Evolutionary conservation across 305 asterid genomes (phyloP), one percentile per base, ranked within the genome.

Genomic region (Fraxinus sp.): DNA sequence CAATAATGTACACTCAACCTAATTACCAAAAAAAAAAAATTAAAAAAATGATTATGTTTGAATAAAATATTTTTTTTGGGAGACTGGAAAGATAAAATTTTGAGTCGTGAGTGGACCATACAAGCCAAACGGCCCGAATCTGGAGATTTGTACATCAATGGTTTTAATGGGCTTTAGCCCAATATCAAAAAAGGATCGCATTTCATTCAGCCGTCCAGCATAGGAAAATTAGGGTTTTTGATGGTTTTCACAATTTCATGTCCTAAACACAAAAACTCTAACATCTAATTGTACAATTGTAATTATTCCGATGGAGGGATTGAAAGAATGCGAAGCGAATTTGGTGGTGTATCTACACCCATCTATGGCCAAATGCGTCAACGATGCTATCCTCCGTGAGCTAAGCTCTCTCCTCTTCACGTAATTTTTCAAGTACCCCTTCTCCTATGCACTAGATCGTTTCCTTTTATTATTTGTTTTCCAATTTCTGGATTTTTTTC

Each of bases 391-490:
- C 72, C 86, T 86, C 82, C 81, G 79, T 20, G 91, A 90, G 87
- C 91, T 94, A 77, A 90, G 92, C 88, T 86, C 94, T 76, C 41
- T 91, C 81, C 94, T 92, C 55, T 94, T 93, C 90, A 91, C 95
- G 94, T 94, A 87, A 80, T 76, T 55, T 6, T 3, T 59, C n/a
- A 8, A 36, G 41, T 66, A 24, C 37, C 11, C 52, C 49, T 78
- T 39, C 20, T 22, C 22, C 7, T 66, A 9, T 44, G 55, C 55
- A 14, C 59, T n/a, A n/a, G 66, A 55, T n/a, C 3, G 66, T 18
- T n/a, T 6, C 24, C 66, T 55, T 55, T 55, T 55, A 18, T n/a
- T 55, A n/a, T n/a, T n/a, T n/a, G 66, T 5, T 55, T 55, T 55
- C 10, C 66, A n/a, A 6, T 55, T n/a, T 55, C 10, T 55, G 66